Percentiles rank a stretch among this genome's conserved stretches.
Evolutionary conservation across 2,329 filamentous ascomycete species (phyloP).

Genomic region (Hyphodiscus sp.): DNA sequence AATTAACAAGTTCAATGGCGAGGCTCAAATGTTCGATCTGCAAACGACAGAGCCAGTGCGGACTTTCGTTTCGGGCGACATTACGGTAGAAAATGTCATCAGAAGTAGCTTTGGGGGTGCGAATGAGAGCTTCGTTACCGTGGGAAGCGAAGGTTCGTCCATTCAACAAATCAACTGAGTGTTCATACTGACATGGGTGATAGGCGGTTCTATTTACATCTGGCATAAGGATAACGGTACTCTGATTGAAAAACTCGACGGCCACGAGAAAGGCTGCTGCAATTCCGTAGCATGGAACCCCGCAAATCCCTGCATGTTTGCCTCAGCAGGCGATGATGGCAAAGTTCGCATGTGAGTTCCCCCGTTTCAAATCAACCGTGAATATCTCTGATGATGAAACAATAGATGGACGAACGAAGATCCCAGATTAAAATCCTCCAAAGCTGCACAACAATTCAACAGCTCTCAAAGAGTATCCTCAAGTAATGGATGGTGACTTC

Average conservation of each 20-base stretch:
- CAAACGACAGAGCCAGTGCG: conserved; percentile 64
- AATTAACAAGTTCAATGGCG: conserved; percentile 71
- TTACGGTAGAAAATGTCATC: conserved; percentile 68
- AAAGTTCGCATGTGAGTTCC: conserved; percentile 74
- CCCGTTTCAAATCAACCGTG: not conserved
- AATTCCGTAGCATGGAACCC: conserved; percentile 92
- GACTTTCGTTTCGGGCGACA: conserved; percentile 62
- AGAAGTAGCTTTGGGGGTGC: conserved; percentile 81
- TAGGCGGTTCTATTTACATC: conserved; percentile 67
- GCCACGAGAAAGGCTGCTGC: conserved; percentile 68
- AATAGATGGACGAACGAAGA: conserved; percentile 24
- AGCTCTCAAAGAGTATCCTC: conserved; percentile 10
- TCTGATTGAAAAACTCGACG: conserved; percentile 68
- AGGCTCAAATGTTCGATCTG: conserved; percentile 74
- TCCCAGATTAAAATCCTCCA: conserved; percentile 2
- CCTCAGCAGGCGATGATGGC: conserved; percentile 82
- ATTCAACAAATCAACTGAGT: not conserved
- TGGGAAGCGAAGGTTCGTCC: conserved; percentile 76
- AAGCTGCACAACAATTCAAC: conserved; percentile 12
- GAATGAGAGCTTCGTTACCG: conserved; percentile 84
- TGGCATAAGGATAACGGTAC: conserved; percentile 83
- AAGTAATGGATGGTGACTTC: conserved; percentile 16
- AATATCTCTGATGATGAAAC: not conserved
- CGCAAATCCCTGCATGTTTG: conserved; percentile 73
- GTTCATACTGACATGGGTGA: conserved; percentile 8